phyloP scores from a whole-genome alignment of 768 basidiomycete species.

The Naganishia randhawae region DNA sequence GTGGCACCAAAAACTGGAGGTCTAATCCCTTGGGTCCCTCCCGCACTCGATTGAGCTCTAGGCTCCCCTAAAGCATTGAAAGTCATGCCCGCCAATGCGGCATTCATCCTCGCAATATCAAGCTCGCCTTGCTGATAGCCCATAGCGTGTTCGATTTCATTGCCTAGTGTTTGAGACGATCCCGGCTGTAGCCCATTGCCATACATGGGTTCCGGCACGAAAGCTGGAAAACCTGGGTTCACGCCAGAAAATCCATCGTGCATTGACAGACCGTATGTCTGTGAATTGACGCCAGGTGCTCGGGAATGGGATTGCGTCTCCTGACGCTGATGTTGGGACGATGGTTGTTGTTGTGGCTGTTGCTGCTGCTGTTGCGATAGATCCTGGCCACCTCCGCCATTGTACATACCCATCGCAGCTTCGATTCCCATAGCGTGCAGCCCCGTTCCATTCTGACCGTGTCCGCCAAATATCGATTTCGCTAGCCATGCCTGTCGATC shows the following conservation, averaged over 20 bases:
- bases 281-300: background rate
- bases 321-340: constrained; percentile 18
- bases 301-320: background rate
- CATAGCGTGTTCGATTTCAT: background rate
- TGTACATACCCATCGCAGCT: constrained; percentile 10
- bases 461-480: constrained; percentile 16
- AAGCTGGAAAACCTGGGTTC: background rate
- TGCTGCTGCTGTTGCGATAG: constrained; percentile 25
- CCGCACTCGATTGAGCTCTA: background rate
- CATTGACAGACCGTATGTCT: background rate
- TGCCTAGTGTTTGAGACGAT: background rate
- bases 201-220: background rate
- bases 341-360: too few relatives aligned
- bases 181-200: background rate
- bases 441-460: background rate
- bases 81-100: constrained; percentile 7
- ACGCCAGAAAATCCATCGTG: background rate
- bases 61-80: background rate
- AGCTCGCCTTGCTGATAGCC: background rate
- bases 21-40: background rate
- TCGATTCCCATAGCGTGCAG: background rate
- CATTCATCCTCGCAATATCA: constrained; percentile 3
- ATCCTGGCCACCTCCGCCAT: background rate
- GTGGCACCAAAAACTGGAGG: background rate
- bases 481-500: constrained; percentile 18